Base-by-base conservation (phyloP, 2,329 filamentous ascomycete species). In the Didymellaceae sp. region DNA sequence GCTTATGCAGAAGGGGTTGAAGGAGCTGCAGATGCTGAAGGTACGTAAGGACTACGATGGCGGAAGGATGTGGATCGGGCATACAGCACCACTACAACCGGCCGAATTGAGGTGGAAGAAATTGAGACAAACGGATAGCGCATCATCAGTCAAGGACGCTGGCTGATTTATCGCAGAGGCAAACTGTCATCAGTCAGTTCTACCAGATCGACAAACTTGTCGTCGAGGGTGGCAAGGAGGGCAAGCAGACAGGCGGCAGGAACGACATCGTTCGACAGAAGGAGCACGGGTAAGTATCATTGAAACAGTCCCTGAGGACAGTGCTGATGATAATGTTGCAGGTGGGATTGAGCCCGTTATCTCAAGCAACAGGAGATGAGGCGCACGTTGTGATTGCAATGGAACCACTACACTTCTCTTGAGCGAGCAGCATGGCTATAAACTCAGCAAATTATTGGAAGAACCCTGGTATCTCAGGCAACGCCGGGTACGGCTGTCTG, bases 131-230 rank as follows among this genome's bases (percentile, higher is more conserved):
- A 22, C 11, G 13, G 21, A 9, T 4, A 9, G 16, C 9, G 16
- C 13, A 7, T 11, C 14, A 9, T 11, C 7, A 34, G 3, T 32
- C 9, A 8, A 24, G 46, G 24, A 45, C 68, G 41, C n/a, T 24
- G 20, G 65, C 75, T 82, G 55, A 82, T 70, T 10, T n/a, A 42
- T 22, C 53, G 65, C 78, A 97, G 94, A 87, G 94, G 72, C 94
- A 97, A 88, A 95, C 93, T 9, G 83, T 94, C 41, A 85, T 99
- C 68, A 95, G 91, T 71, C 90, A 96, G 72, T 97, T 97, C 77
- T 97, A 90, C 78, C 89, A 97, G 76, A 75, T 95, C 56, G 92
- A 97, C 70, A 83, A 86, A 68, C 82, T 99, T 75, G 94, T 99
- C 11, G 90, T 99, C 0, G 94, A 99, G 75, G 89, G 89, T 14